Evolutionary conservation across 768 basidiomycete species (phyloP).

Genomic region (Hericium erinaceus): DNA sequence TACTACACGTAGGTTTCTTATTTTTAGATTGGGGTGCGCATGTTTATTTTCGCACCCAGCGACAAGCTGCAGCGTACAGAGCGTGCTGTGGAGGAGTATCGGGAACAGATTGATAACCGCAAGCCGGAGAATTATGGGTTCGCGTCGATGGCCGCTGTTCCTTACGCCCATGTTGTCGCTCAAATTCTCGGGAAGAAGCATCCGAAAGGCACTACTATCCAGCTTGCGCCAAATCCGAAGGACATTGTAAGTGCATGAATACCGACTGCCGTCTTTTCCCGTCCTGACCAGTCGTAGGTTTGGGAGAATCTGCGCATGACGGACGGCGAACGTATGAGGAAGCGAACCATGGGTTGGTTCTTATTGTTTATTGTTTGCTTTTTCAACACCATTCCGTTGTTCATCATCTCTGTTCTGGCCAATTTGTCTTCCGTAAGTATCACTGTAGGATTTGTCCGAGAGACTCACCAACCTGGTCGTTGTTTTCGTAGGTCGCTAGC

Average conservation of each 20-base stretch:
- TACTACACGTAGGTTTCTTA: slow-evolving; percentile 67
- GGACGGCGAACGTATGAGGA: slow-evolving; percentile 53
- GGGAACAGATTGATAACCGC: slow-evolving; percentile 59
- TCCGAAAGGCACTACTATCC: slow-evolving; percentile 62
- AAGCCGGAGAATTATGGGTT: slow-evolving; percentile 89
- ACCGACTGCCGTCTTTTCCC: background rate
- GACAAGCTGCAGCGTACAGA: slow-evolving; percentile 54
- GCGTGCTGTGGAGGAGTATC: slow-evolving; percentile 61
- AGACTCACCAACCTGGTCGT: slow-evolving; percentile 1
- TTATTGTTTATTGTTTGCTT: slow-evolving; percentile 76
- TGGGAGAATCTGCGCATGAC: slow-evolving; percentile 86
- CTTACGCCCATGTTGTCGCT: slow-evolving; percentile 83
- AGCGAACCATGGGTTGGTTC: slow-evolving; percentile 67
- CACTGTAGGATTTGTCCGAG: background rate
- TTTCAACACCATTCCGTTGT: slow-evolving; percentile 89
- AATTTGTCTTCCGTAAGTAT: slow-evolving; percentile 71
- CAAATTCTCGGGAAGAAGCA: slow-evolving; percentile 57
- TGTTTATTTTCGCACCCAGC: slow-evolving; percentile 14
- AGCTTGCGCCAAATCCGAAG: slow-evolving; percentile 80
- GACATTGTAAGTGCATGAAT: slow-evolving; percentile 53
- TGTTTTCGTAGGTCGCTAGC: slow-evolving; percentile 37
- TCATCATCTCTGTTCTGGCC: slow-evolving; percentile 84
- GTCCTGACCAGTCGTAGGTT: slow-evolving; percentile 36
- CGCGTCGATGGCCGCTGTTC: slow-evolving; percentile 81
- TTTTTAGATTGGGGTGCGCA: background rate